Percentiles rank a stretch among this genome's conserved stretches.
Evolutionary conservation across 176 grass and related monocot genomes (phyloP).

Genomic region (Canna indica): DNA sequence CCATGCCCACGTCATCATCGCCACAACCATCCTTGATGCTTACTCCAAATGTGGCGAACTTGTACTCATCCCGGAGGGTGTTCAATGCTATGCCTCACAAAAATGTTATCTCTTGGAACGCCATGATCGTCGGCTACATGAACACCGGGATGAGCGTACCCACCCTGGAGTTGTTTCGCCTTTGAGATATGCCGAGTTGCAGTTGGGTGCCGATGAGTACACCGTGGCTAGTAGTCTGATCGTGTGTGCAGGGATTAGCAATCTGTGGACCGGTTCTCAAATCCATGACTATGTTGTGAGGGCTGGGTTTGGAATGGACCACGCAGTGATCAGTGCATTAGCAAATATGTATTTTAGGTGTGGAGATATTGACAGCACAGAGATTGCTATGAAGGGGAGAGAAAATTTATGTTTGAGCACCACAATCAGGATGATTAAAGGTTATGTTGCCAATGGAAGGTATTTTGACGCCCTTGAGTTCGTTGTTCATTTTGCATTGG

Average conservation of each 20-base stretch:
- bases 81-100: conserved; percentile 4
- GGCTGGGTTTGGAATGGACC: neutral
- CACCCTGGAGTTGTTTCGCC: neutral
- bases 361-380: neutral
- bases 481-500: neutral
- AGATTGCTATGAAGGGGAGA: neutral
- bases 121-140: neutral
- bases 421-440: conserved; percentile 5
- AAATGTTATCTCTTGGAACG: conserved; percentile 4
- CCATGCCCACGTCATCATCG: conserved; percentile 4
- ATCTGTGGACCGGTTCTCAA: neutral
- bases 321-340: neutral
- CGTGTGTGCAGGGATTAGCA: neutral
- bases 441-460: neutral
- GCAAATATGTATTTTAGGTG: conserved; percentile 16
- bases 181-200: neutral
- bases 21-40: conserved; percentile 4
- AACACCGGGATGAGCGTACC: neutral
- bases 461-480: neutral
- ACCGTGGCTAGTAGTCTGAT: neutral
- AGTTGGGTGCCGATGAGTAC: neutral
- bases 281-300: neutral
- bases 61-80: neutral
- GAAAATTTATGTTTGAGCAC: neutral
- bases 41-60: conserved; percentile 13